A percentile compares a stretch with the other conserved stretches of the same genome.
Conservation (phyloP, 1,284 basidiomycete genomes). For the Bondarzewia mesenterica region DNA sequence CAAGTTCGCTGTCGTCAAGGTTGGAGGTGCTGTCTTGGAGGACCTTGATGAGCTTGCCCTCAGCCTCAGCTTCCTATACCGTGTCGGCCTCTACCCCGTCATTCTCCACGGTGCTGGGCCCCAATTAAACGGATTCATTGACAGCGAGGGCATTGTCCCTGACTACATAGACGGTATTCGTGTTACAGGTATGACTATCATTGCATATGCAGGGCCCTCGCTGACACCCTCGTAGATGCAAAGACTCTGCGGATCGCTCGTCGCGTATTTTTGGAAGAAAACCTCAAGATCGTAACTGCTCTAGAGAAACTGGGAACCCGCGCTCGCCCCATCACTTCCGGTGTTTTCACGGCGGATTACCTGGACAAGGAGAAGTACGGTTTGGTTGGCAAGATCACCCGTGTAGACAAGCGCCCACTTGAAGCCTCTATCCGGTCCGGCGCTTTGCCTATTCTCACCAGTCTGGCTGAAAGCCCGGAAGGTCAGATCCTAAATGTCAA, state of each 20-base stretch:
- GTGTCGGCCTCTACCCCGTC: constrained; percentile 90
- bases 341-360: constrained; percentile 93
- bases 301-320: constrained; percentile 90
- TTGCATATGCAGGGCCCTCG: not conserved
- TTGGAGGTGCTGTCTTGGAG: constrained; percentile 89
- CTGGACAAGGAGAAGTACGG: constrained; percentile 91
- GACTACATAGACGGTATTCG: constrained; percentile 96
- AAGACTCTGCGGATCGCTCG: constrained; percentile 90
- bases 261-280: constrained; percentile 93
- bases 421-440: constrained; percentile 93
- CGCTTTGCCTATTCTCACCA: constrained; percentile 88
- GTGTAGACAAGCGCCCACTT: constrained; percentile 88
- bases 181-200: constrained; percentile 64
- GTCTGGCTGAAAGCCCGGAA: constrained; percentile 83
- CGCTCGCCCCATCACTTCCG: constrained; percentile 91
- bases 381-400: constrained; percentile 90
- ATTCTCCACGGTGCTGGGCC: constrained; percentile 94
- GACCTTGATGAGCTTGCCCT: constrained; percentile 88
- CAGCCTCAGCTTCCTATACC: constrained; percentile 89
- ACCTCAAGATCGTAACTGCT: constrained; percentile 84
- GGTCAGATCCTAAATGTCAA: constrained; percentile 97
- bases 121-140: constrained; percentile 87
- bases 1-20: constrained; percentile 91
- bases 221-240: constrained; percentile 47
- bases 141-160: constrained; percentile 82